Evolutionary conservation across 1,139 yeast genomes (phyloP).

Genomic region (Scheffersomyces lignicola): DNA sequence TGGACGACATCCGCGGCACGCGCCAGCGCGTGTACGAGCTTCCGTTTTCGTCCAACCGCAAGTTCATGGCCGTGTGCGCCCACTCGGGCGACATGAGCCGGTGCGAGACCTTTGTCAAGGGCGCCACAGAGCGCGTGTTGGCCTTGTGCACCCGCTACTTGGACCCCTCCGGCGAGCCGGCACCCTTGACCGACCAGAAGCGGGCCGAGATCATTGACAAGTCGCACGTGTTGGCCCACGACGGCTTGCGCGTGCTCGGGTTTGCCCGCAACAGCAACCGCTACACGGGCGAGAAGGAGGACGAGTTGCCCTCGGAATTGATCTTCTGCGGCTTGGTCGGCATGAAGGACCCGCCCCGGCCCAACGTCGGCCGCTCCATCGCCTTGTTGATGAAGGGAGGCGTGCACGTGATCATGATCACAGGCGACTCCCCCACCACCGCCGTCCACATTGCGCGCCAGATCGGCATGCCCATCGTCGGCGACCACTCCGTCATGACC

Average conservation of each 20-base stretch:
- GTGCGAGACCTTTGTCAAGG: constrained; percentile 72
- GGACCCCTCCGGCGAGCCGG: constrained; percentile 55
- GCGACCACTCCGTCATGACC: constrained; percentile 68
- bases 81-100: constrained; percentile 59
- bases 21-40: constrained; percentile 64
- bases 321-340: constrained; percentile 84
- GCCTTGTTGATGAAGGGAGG: constrained; percentile 82
- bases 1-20: constrained; percentile 67
- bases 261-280: constrained; percentile 58
- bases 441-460: constrained; percentile 87
- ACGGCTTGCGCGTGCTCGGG: constrained; percentile 85
- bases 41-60: constrained; percentile 82
- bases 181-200: constrained; percentile 53
- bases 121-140: constrained; percentile 82
- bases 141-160: constrained; percentile 60
- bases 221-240: constrained; percentile 68
- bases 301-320: constrained; percentile 52
- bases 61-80: constrained; percentile 81
- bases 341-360: constrained; percentile 96
- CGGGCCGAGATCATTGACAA: constrained; percentile 48
- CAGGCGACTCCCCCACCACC: constrained; percentile 95
- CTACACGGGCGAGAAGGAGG: constrained; percentile 26
- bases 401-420: constrained; percentile 94
- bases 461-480: constrained; percentile 83
- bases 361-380: constrained; percentile 73